Evolutionary conservation across 139 green algal genomes (phyloP).

Genomic region (Micractinium sp.): DNA sequence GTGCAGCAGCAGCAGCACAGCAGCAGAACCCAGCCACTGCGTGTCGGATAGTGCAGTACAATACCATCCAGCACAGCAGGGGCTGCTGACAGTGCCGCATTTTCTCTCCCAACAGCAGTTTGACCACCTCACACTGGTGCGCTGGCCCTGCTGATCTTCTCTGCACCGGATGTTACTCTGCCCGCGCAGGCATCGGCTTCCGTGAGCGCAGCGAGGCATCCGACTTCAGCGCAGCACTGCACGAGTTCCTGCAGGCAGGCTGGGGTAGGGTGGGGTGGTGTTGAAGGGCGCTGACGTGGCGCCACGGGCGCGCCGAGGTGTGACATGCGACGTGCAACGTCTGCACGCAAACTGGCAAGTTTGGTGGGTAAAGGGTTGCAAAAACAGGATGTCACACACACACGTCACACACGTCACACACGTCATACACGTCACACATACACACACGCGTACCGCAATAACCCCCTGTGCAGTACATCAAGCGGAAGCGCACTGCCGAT

Average conservation of each 20-base stretch:
- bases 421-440: too few species aligned
- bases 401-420: too few species aligned
- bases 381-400: too few species aligned
- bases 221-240: slow-evolving; percentile 75
- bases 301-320: not conserved
- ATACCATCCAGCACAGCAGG: not conserved
- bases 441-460: too few species aligned
- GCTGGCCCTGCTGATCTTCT: too few species aligned
- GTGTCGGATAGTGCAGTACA: too few species aligned
- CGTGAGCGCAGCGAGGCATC: slow-evolving; percentile 68
- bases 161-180: not conserved
- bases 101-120: too few species aligned
- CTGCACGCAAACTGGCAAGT: not conserved
- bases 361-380: not conserved
- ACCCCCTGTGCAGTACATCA: slow-evolving; percentile 68
- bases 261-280: not conserved
- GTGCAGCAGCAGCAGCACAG: not conserved
- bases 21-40: too few species aligned
- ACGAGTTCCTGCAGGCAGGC: slow-evolving; percentile 65
- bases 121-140: too few species aligned
- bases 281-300: not conserved
- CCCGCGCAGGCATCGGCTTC: slow-evolving; percentile 9
- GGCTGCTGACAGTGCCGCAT: not conserved
- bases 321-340: too few species aligned
- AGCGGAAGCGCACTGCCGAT: slow-evolving; percentile 60